Conservation (phyloP, 805 yeast genomes). For the Saccharomycopsis javanensis region DNA sequence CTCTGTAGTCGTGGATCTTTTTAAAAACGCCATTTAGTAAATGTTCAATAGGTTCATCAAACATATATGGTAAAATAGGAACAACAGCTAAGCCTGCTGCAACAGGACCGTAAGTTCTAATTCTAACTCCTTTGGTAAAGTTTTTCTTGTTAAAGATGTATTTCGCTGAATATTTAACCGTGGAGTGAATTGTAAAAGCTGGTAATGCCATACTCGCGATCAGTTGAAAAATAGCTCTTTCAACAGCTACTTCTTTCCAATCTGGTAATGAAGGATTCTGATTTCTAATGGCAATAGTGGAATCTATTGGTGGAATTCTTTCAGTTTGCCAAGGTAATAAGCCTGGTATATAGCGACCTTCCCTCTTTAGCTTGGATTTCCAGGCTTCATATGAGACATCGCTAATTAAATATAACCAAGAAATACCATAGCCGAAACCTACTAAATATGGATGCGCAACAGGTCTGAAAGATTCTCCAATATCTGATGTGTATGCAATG, state of each 20-base stretch:
- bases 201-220: constrained; percentile 83
- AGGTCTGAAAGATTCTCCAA: constrained; percentile 81
- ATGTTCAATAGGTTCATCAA: constrained; percentile 75
- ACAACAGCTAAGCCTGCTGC: constrained; percentile 69
- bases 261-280: constrained; percentile 39
- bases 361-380: constrained; percentile 56
- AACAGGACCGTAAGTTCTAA: constrained; percentile 67
- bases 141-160: constrained; percentile 41
- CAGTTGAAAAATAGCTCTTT: constrained; percentile 72
- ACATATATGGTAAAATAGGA: constrained; percentile 66
- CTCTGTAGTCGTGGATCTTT: background rate
- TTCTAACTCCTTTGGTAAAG: constrained; percentile 30
- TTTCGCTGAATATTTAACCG: constrained; percentile 59
- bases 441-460: constrained; percentile 66
- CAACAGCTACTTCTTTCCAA: constrained; percentile 55
- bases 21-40: constrained; percentile 51
- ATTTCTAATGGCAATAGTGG: constrained; percentile 30
- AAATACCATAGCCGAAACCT: constrained; percentile 54
- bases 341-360: constrained; percentile 53
- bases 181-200: constrained; percentile 72
- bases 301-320: constrained; percentile 27
- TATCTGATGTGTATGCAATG: constrained; percentile 79
- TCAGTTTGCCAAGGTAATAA: constrained; percentile 60
- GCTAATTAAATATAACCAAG: constrained; percentile 68
- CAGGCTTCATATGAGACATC: constrained; percentile 69